Evolutionary conservation across 1,284 basidiomycete genomes (phyloP).

Genomic region (Sanguinoderma infundibulare): DNA sequence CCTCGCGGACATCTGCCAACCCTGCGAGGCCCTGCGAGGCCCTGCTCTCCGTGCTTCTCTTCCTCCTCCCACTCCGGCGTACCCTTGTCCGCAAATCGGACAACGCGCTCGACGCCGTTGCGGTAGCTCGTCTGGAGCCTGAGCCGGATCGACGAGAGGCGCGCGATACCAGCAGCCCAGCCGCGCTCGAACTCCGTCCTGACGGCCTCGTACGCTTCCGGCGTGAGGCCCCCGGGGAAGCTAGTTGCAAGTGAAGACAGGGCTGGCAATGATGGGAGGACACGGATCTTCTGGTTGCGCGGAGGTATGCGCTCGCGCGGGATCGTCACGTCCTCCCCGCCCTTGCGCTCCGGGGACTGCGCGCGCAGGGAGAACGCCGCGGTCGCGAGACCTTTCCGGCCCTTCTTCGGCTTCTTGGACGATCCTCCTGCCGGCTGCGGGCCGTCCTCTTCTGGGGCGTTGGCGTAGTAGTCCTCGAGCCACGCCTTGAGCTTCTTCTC

Average conservation of each 20-base stretch:
- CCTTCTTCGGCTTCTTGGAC: slow-evolving; percentile 35
- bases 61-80: slow-evolving; percentile 30
- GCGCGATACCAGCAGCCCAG: slow-evolving; percentile 59
- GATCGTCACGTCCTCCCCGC: slow-evolving; percentile 11
- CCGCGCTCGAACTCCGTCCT: slow-evolving; percentile 58
- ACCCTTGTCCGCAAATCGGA: slow-evolving; percentile 32
- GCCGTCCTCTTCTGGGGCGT: slow-evolving; percentile 7
- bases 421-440: not conserved
- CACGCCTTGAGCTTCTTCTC: slow-evolving; percentile 61
- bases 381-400: slow-evolving; percentile 57
- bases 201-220: slow-evolving; percentile 41
- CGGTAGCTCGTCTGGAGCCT: slow-evolving; percentile 50
- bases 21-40: slow-evolving; percentile 52
- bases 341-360: slow-evolving; percentile 15
- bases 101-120: slow-evolving; percentile 46
- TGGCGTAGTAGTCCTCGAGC: slow-evolving; percentile 41
- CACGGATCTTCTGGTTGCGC: slow-evolving; percentile 40
- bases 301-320: slow-evolving; percentile 16
- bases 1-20: slow-evolving; percentile 47
- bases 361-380: slow-evolving; percentile 60
- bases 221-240: slow-evolving; percentile 33
- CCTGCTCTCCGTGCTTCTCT: slow-evolving; percentile 39
- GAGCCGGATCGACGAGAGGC: slow-evolving; percentile 45
- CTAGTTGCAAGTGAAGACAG: slow-evolving; percentile 48
- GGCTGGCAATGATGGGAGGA: slow-evolving; percentile 46